Conservation (phyloP, 2,329 filamentous ascomycete species). For the Epichloe bromicola region DNA sequence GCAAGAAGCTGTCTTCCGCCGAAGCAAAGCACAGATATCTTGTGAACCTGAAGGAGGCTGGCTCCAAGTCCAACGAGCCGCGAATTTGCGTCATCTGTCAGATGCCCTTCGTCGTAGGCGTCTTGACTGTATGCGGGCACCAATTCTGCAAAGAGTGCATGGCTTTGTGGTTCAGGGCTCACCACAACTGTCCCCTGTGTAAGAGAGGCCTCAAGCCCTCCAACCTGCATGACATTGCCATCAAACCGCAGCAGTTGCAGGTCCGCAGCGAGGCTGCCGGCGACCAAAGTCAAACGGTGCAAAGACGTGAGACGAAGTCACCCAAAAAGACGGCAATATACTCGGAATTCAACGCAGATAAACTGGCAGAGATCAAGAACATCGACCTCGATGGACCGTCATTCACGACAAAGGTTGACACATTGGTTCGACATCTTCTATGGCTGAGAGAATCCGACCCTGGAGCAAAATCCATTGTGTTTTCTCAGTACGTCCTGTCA, state of each 20-base stretch:
- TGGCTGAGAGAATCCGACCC: constrained; percentile 79
- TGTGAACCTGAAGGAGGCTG: constrained; percentile 39
- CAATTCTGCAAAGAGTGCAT: constrained; percentile 88
- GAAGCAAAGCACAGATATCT: constrained; percentile 67
- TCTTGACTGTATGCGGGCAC: constrained; percentile 79
- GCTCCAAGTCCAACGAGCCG: constrained; percentile 48
- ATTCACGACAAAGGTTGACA: constrained; percentile 87
- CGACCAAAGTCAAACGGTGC: constrained; percentile 5
- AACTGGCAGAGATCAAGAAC: constrained; percentile 67
- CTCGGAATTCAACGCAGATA: constrained; percentile 56
- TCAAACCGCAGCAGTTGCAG: constrained; percentile 63
- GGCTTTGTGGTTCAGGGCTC: constrained; percentile 58
- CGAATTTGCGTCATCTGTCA: constrained; percentile 81
- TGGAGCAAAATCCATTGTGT: constrained; percentile 84
- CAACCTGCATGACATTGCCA: constrained; percentile 74
- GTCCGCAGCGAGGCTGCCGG: constrained; percentile 34
- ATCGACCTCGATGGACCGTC: constrained; percentile 61
- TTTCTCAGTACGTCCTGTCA: constrained; percentile 50
- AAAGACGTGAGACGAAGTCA: constrained; percentile 9
- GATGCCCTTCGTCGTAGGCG: constrained; percentile 60
- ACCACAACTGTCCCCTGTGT: constrained; percentile 73
- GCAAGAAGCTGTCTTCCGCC: constrained; percentile 44
- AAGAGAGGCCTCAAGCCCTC: constrained; percentile 51
- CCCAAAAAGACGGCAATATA: constrained; percentile 49
- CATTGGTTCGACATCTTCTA: constrained; percentile 63